Evolutionary conservation across 2,329 filamentous ascomycete genomes (phyloP), one percentile per base, ranked within the genome.

Genomic region (Talaromyces albobiverticillius): DNA sequence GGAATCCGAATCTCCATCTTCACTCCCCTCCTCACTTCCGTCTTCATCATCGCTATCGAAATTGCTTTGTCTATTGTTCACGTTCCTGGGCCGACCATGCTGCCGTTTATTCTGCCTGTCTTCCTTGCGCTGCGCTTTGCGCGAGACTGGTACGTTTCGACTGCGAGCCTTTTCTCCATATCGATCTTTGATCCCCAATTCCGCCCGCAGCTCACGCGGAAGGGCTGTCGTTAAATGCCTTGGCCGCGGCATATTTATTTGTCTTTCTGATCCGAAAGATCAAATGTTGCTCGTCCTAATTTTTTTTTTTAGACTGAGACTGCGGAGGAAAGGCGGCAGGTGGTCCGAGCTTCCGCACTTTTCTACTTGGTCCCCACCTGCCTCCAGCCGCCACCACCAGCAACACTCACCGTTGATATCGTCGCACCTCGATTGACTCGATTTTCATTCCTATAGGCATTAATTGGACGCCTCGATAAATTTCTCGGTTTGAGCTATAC

Each of bases 51-150:
- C 68, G 3, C 66, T 67, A 16, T 63, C 61, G 2, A 65, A 65
- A 7, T 67, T 62, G 1, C 69, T 61, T 2, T 64, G 60, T 6
- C 62, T 60, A 22, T 64, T 62, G 16, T 60, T 51, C 5, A 61
- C 46, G 20, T 57, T 54, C 18, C 20, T 29, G 5, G 43, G 16
- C 7, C 45, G 29, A 46, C 57, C 55, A 62, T 63, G 36, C 64
- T 67, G 53, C 82, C 87, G 68, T 84, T 88, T 61, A 82, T 76
- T 20, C 76, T 73, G 52, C 16, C 88, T 79, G 61, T 88, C 83
- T 14, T 80, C 80, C 66, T 86, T 89, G 53, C 88, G 81, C 55
- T 82, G 79, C 51, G 88, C 84, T 73, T 88, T 89, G 60, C 86
- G 79, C 43, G 65, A 61, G 26, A 60, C 57, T 22, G 68, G 62